Conservation (phyloP, 169 alveolate species). For the Hepatocystis sp. region DNA sequence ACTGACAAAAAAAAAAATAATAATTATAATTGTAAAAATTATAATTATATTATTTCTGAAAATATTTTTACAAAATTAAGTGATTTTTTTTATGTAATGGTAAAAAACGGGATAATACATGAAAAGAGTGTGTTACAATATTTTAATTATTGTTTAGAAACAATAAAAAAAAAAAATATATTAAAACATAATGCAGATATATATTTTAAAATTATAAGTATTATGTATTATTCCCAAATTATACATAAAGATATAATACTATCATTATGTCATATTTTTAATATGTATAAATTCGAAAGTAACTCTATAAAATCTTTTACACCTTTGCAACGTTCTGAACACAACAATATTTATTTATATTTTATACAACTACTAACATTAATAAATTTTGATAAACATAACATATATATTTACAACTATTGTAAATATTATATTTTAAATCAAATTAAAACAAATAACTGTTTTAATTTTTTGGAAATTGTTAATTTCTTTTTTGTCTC, state of each 20-base stretch:
- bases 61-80: constrained; percentile 6
- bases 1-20: no score
- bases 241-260: constrained; percentile 2
- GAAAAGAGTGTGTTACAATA: constrained; percentile 18
- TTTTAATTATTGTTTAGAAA: constrained; percentile 1
- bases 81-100: constrained; percentile 10
- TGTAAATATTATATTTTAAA: constrained; percentile 46
- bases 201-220: constrained; percentile 25
- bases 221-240: constrained; percentile 64
- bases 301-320: no score
- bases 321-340: no score
- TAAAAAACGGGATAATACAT: constrained; percentile 41
- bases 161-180: neutral
- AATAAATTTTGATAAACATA: constrained; percentile 11
- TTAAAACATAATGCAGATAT: neutral
- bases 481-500: constrained; percentile 51
- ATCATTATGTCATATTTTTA: neutral
- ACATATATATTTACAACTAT: constrained; percentile 16
- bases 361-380: constrained; percentile 55
- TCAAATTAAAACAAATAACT: neutral
- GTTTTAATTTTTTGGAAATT: neutral
- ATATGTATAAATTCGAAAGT: constrained; percentile 1
- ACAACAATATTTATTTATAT: no score
- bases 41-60: no score
- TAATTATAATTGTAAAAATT: no score